Conservation (phyloP, 2,329 filamentous ascomycete species). For the Neofusicoccum sp. region DNA sequence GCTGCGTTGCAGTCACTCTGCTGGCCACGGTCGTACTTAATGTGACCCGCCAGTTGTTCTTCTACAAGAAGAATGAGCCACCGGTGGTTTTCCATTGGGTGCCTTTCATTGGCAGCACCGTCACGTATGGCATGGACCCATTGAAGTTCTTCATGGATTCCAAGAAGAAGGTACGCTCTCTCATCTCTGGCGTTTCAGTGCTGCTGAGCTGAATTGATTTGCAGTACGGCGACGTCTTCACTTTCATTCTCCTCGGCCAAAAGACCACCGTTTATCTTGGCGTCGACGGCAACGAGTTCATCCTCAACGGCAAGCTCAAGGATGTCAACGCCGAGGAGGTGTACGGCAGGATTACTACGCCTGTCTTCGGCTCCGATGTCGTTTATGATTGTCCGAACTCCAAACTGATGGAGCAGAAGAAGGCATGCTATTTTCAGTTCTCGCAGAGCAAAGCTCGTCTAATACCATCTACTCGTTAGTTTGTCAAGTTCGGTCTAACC, state of each 20-base stretch:
- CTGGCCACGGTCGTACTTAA: constrained; percentile 34
- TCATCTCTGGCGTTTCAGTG: background rate
- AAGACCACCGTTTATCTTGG: constrained; percentile 53
- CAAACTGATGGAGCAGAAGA: constrained; percentile 32
- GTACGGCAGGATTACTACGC: constrained; percentile 45
- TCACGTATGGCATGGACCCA: constrained; percentile 59
- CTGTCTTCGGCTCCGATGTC: constrained; percentile 27
- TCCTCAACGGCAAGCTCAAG: constrained; percentile 54
- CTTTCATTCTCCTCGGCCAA: constrained; percentile 54
- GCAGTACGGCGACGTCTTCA: constrained; percentile 55
- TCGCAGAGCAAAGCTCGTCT: no score
- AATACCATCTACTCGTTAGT: constrained; percentile 38
- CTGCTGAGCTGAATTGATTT: no score
- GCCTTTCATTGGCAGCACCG: constrained; percentile 52
- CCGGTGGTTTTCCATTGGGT: constrained; percentile 80
- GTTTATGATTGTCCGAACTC: constrained; percentile 30
- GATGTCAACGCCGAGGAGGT: constrained; percentile 57
- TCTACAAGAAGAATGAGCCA: constrained; percentile 63
- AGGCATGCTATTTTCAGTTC: background rate
- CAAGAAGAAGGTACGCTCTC: constrained; percentile 59
- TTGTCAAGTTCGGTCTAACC: constrained; percentile 72
- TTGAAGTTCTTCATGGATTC: constrained; percentile 66
- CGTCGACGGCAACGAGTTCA: constrained; percentile 54
- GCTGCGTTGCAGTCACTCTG: background rate
- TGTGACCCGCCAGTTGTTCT: constrained; percentile 66